Conservation (phyloP, 129 eudicot species). For the Escallonia rubra region DNA sequence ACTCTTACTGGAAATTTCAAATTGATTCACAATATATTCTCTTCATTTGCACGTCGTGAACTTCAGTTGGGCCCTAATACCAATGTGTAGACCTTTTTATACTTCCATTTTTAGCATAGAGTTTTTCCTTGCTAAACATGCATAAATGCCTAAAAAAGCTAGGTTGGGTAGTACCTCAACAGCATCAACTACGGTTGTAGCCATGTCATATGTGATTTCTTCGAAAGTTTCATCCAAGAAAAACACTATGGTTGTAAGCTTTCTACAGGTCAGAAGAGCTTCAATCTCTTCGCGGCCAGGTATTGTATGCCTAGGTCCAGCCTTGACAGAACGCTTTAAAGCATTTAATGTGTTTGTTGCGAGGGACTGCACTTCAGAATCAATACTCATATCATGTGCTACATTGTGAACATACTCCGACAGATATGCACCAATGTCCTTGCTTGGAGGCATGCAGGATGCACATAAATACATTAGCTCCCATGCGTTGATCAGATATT, state of each 20-base stretch:
- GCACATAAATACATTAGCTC: constrained; percentile 96
- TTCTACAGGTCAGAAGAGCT: constrained; percentile 82
- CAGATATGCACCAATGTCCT: constrained; percentile 85
- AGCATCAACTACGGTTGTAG: constrained; percentile 94
- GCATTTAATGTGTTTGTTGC: constrained; percentile 88
- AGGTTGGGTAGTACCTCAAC: constrained; percentile 63
- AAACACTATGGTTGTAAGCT: constrained; percentile 90
- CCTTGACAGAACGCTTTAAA: constrained; percentile 82
- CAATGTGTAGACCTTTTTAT: background rate
- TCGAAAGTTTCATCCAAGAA: constrained; percentile 98
- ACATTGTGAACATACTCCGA: constrained; percentile 83
- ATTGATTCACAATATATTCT: too few species aligned
- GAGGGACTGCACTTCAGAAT: constrained; percentile 70
- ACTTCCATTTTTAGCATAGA: background rate
- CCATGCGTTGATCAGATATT: constrained; percentile 84
- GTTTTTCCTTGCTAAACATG: background rate
- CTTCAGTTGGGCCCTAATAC: background rate
- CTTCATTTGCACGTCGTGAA: background rate
- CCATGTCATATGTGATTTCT: constrained; percentile 92
- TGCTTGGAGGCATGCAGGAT: constrained; percentile 98
- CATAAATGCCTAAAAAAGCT: background rate
- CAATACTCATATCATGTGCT: constrained; percentile 57
- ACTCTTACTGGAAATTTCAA: too few species aligned
- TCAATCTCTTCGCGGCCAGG: constrained; percentile 97
- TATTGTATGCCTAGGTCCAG: constrained; percentile 88